A percentile compares a stretch with the other conserved stretches of the same genome.
phyloP scores from a whole-genome alignment of 345 rosid genomes.

The Lumnitzera littorea region DNA sequence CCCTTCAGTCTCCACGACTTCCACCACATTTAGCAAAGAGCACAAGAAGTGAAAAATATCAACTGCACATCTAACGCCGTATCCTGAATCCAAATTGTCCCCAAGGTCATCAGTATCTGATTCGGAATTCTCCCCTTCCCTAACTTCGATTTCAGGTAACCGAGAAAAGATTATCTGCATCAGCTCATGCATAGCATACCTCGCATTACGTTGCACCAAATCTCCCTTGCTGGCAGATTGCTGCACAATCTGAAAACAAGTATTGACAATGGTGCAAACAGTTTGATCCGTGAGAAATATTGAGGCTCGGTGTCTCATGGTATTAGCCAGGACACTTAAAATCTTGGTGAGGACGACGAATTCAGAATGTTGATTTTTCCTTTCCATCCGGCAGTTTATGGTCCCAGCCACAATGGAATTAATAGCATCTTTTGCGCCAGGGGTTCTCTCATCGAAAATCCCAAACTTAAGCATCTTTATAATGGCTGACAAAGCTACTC shows the following conservation, averaged over 20 bases:
- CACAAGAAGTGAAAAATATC: constrained; percentile 84
- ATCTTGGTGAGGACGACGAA: constrained; percentile 85
- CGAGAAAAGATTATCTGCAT: constrained; percentile 68
- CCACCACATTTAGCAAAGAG: constrained; percentile 65
- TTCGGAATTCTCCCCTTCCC: constrained; percentile 48
- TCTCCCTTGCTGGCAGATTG: constrained; percentile 66
- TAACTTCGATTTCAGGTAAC: constrained; percentile 52
- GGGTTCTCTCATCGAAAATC: constrained; percentile 71
- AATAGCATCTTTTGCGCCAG: constrained; percentile 65
- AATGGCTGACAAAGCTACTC: constrained; percentile 51
- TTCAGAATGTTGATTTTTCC: constrained; percentile 50
- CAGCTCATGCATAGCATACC: constrained; percentile 77
- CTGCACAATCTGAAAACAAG: constrained; percentile 86
- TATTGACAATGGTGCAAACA: constrained; percentile 73
- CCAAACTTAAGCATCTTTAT: constrained; percentile 55
- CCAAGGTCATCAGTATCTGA: constrained; percentile 54
- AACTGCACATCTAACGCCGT: constrained; percentile 59
- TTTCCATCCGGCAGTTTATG: constrained; percentile 77
- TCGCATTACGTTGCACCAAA: constrained; percentile 72
- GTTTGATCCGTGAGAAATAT: constrained; percentile 56
- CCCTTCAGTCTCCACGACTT: constrained; percentile 61
- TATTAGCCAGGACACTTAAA: constrained; percentile 52
- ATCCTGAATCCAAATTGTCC: constrained; percentile 32
- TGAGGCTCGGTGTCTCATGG: constrained; percentile 60
- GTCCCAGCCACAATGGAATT: constrained; percentile 46